A percentile compares a stretch with the other conserved stretches of the same genome.
Conservation (phyloP, 139 green algal genomes). For the Haematococcus lacustris region DNA sequence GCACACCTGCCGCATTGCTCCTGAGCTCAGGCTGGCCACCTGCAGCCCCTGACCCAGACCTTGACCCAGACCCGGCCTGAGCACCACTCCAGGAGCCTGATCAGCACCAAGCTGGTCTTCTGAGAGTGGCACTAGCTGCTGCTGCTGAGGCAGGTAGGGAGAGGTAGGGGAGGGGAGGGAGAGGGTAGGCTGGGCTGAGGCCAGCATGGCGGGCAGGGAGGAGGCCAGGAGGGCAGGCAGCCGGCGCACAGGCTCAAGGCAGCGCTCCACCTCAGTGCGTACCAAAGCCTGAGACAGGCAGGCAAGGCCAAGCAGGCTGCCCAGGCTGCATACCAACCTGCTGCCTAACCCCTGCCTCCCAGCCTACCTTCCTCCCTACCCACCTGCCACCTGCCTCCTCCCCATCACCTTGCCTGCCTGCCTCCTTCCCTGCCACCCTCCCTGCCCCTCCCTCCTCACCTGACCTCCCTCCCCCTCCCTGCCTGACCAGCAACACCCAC, state of each 20-base stretch:
- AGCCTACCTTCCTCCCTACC: background rate
- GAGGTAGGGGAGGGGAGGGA: background rate
- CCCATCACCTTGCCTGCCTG: too few relatives aligned
- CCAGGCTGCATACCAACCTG: background rate
- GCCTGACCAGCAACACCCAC: too few relatives aligned
- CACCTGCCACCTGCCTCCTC: too few relatives aligned
- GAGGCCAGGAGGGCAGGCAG: background rate
- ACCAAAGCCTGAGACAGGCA: constrained; percentile 12
- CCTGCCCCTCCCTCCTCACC: too few relatives aligned
- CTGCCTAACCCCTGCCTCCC: background rate
- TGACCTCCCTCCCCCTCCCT: too few relatives aligned
- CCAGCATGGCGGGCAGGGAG: constrained; percentile 18
- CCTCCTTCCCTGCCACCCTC: too few relatives aligned
- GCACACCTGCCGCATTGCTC: too few relatives aligned
- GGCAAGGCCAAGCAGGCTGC: background rate
- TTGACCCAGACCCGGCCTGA: too few relatives aligned
- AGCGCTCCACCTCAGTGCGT: constrained; percentile 34
- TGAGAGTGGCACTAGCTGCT: background rate
- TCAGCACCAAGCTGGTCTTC: background rate
- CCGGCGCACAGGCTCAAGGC: constrained; percentile 22
- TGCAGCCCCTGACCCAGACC: too few relatives aligned
- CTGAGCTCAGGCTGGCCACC: too few relatives aligned
- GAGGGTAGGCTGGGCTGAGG: constrained; percentile 9
- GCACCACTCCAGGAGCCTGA: too few relatives aligned
- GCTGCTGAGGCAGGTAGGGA: constrained; percentile 12